phyloP scores from a whole-genome alignment of 805 yeast species.

The Sungouiella thailandica region DNA sequence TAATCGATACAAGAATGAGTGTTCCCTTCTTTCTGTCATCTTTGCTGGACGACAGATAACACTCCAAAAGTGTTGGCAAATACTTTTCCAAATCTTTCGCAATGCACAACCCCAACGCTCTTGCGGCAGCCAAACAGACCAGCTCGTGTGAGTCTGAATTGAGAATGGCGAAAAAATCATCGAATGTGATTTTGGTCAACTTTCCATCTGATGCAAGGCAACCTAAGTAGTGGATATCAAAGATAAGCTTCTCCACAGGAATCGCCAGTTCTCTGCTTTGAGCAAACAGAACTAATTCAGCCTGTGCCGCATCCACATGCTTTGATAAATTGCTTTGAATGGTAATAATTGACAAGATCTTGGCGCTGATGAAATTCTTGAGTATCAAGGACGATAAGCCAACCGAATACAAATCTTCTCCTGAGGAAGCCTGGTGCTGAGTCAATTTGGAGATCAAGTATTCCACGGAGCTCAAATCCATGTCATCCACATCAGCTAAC shows the following conservation, averaged over 20 bases:
- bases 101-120: constrained; percentile 48
- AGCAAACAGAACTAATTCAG: constrained; percentile 17
- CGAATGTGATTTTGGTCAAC: constrained; percentile 20
- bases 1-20: constrained; percentile 17
- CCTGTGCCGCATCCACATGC: constrained; percentile 22
- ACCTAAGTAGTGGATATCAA: constrained; percentile 45
- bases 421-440: constrained; percentile 3
- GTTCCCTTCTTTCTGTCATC: constrained; percentile 7
- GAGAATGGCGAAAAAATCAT: constrained; percentile 31
- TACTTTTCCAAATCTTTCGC: constrained; percentile 33
- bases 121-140: constrained; percentile 44
- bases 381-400: constrained; percentile 13
- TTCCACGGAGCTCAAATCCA: constrained; percentile 13
- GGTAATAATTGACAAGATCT: constrained; percentile 26
- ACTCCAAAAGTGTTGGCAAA: constrained; percentile 33
- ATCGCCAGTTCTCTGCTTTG: not conserved
- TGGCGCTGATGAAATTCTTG: constrained; percentile 23
- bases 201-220: constrained; percentile 30
- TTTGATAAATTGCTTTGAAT: constrained; percentile 13
- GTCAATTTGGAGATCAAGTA: constrained; percentile 9
- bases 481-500: constrained; percentile 16
- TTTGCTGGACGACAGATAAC: constrained; percentile 6
- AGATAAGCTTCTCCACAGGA: constrained; percentile 17
- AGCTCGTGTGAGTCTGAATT: constrained; percentile 26
- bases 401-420: constrained; percentile 2